Base-by-base conservation (phyloP, 352 stramenopile species). In the Pythium periplocum region DNA sequence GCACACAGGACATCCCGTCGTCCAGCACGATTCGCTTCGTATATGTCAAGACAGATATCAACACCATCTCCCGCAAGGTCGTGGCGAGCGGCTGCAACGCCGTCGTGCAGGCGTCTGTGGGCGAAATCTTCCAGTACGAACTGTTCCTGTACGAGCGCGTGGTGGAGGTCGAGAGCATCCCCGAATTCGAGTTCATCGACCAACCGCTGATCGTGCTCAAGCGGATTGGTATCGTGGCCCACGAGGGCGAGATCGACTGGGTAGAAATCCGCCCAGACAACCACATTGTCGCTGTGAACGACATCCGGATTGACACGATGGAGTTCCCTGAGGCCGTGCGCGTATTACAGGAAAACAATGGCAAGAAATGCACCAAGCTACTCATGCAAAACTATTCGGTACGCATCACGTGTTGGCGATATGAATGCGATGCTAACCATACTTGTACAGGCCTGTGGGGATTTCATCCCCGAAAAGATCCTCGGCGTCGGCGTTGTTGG, bases 41-140 rank as follows among this genome's bases (percentile, higher is more conserved):
- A 30, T 94, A 94, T 65, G 74, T 94, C 31, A 90, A 94, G 51
- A 83, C 76, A 86, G 83, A 94, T 51, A 92, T 94, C 66, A 94
- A 94, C 61, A 85, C 75, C 32, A 90, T 94, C 53, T 86, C 78
- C 4, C 66, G 83, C 31, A 61, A 87, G 34, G 83, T 94, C n/a
- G 78, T 94, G 1, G 83, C 83, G 5, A 94, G 83, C 51, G 83
- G 83, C 34, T 94, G 83, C 62, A 94, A 91, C 50, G 83, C 83
- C 4, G 71, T 91, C 6, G 79, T 94, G 4, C 81, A 94, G 53
- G 74, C 79, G 11, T 92, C 80, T 2, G 82, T 94, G 30, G 82
- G 82, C 5, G 83, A 94, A 62, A 91, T 94, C 34, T 92, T 94
- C 62, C 83, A 94, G 70, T 94, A 92, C 55, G 83, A 94, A 51